Percentiles rank a stretch among this genome's conserved stretches.
Conservation (phyloP, 2,329 filamentous ascomycete genomes). For the Ophiostoma ulmi region DNA sequence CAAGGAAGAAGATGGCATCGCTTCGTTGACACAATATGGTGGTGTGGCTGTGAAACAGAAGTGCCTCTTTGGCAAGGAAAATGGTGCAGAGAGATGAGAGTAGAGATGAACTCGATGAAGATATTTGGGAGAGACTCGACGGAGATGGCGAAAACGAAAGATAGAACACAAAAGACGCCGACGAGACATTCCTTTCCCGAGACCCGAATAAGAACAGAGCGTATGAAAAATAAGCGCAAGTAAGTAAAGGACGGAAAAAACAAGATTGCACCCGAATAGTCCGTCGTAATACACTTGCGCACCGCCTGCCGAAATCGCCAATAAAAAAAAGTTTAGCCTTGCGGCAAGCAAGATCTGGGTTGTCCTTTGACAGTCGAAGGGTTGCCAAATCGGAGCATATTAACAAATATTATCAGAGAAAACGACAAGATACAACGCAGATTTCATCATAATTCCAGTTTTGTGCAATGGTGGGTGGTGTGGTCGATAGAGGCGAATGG, state of each 20-base stretch:
- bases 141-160: background rate
- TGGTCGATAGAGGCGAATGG: background rate
- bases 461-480: background rate
- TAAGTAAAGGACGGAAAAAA: slow-evolving; percentile 23
- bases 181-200: background rate
- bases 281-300: slow-evolving; percentile 40
- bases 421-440: slow-evolving; percentile 26
- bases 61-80: background rate
- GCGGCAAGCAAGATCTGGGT: slow-evolving; percentile 59
- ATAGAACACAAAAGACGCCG: slow-evolving; percentile 10
- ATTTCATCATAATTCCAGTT: slow-evolving; percentile 19
- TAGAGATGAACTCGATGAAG: background rate
- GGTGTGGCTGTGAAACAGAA: background rate
- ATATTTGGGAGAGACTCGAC: background rate
- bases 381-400: slow-evolving; percentile 50
- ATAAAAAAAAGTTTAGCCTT: slow-evolving; percentile 48
- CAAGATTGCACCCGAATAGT: slow-evolving; percentile 18
- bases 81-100: background rate
- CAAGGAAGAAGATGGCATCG: background rate
- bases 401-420: slow-evolving; percentile 32
- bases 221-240: slow-evolving; percentile 19
- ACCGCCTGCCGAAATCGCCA: slow-evolving; percentile 40
- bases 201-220: slow-evolving; percentile 4
- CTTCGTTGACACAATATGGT: background rate
- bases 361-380: slow-evolving; percentile 41